phyloP scores from a whole-genome alignment of 2,329 filamentous ascomycete genomes.

The Botryotinia convoluta region DNA sequence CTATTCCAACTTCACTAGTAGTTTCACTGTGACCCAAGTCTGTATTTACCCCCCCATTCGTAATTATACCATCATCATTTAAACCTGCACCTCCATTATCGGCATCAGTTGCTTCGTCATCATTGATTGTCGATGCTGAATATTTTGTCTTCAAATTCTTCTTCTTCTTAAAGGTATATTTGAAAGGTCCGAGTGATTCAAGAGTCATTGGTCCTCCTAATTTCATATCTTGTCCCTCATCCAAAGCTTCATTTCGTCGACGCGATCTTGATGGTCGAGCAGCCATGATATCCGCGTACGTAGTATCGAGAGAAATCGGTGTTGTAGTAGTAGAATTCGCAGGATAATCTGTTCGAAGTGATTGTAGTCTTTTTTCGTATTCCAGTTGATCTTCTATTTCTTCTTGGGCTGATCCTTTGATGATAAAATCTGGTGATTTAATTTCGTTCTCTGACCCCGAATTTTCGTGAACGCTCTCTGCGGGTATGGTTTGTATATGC shows the following conservation, averaged over 20 bases:
- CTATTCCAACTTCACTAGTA: constrained; percentile 11
- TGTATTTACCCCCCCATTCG: not conserved
- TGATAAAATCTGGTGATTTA: constrained; percentile 11
- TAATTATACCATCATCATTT: not conserved
- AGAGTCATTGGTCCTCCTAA: constrained; percentile 21
- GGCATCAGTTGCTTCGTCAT: not conserved
- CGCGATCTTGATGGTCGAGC: constrained; percentile 14
- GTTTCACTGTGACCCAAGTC: not conserved
- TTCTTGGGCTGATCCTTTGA: constrained; percentile 19
- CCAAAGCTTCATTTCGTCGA: constrained; percentile 11
- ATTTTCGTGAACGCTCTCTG: not conserved
- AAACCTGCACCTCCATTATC: not conserved
- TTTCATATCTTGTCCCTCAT: constrained; percentile 14
- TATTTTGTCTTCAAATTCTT: constrained; percentile 16
- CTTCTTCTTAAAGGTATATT: constrained; percentile 24
- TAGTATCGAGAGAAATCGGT: not conserved
- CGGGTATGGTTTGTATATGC: constrained; percentile 18
- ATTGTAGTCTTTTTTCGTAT: constrained; percentile 6
- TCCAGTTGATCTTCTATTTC: constrained; percentile 20
- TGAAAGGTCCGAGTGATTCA: constrained; percentile 23
- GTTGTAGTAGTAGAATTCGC: not conserved
- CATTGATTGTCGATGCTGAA: not conserved
- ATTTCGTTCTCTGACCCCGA: not conserved
- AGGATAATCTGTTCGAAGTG: not conserved
- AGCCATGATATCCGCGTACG: constrained; percentile 24